phyloP scores from a whole-genome alignment of 257 asterid genomes.

The Scutellaria minor region DNA sequence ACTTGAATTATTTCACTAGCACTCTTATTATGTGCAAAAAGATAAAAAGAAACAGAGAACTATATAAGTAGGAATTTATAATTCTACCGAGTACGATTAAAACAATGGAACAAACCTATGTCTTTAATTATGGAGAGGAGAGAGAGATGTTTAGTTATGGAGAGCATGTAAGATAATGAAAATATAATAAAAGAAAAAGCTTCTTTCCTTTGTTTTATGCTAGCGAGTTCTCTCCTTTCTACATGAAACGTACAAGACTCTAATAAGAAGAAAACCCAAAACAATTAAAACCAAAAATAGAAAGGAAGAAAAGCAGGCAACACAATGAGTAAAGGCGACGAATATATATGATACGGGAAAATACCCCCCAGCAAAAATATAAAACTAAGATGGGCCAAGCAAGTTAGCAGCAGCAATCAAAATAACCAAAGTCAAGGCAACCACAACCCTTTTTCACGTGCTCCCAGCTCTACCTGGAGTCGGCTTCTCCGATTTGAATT shows the following conservation, averaged over 20 bases:
- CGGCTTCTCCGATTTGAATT: slow-evolving; percentile 50
- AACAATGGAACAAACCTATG: no score
- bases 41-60: no score
- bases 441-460: slow-evolving; percentile 41
- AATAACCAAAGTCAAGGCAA: slow-evolving; percentile 10
- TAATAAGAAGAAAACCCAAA: slow-evolving; percentile 33
- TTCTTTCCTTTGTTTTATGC: slow-evolving; percentile 31
- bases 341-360: slow-evolving; percentile 32
- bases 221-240: slow-evolving; percentile 44
- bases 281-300: slow-evolving; percentile 12
- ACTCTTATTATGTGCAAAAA: no score
- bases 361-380: slow-evolving; percentile 2
- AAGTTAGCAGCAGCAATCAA: slow-evolving; percentile 13
- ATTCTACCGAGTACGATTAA: no score
- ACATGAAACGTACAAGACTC: slow-evolving; percentile 46
- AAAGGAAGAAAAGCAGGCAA: slow-evolving; percentile 32
- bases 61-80: no score
- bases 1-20: no score
- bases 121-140: no score
- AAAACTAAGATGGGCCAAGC: slow-evolving; percentile 20
- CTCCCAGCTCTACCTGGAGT: slow-evolving; percentile 53
- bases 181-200: slow-evolving; percentile 19
- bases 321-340: slow-evolving; percentile 32
- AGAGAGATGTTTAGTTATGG: no score
- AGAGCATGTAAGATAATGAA: background rate